Conservation (phyloP, 345 rosid species). For the Salix suchowensis region DNA sequence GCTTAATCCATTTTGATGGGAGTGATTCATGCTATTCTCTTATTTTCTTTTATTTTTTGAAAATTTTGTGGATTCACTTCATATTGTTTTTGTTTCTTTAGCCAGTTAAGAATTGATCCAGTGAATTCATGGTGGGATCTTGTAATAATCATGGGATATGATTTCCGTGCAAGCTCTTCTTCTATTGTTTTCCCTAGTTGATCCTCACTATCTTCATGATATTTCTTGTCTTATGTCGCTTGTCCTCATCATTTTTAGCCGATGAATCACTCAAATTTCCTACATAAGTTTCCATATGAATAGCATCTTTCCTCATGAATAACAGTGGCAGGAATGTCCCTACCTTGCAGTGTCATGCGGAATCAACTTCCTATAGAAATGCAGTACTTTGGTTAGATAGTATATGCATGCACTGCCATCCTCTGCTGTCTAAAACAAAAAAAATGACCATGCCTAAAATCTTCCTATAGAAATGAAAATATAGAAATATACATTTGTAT, state of each 20-base stretch:
- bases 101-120: not conserved
- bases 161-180: not conserved
- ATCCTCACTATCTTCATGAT: not conserved
- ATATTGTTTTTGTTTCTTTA: not conserved
- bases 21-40: not conserved
- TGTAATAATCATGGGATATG: not conserved
- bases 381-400: not conserved
- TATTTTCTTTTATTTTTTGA: not conserved
- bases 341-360: not conserved
- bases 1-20: not conserved
- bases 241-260: not conserved
- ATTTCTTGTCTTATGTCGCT: not conserved
- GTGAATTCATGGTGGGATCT: not conserved
- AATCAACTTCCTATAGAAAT: not conserved
- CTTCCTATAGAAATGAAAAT: not conserved
- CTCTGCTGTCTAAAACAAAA: not conserved
- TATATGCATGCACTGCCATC: not conserved
- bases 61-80: not conserved
- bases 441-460: not conserved
- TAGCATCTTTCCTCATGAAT: not conserved
- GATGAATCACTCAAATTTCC: not conserved
- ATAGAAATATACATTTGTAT: not conserved
- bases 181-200: not conserved
- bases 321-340: not conserved
- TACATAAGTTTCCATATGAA: not conserved